Conservation (phyloP, 345 rosid species). For the Aethionema arabicum region DNA sequence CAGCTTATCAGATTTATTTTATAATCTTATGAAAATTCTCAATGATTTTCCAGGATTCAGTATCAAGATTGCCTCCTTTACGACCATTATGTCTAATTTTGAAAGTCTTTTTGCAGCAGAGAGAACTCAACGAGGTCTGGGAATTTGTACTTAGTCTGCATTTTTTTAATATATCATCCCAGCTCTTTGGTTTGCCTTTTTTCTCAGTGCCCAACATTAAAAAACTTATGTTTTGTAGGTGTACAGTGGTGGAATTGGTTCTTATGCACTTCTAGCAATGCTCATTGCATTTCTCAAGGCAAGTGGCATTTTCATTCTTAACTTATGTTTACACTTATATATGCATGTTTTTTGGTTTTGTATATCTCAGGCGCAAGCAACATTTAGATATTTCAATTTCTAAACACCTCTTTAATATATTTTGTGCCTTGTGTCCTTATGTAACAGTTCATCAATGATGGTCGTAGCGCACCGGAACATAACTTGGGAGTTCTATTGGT, state of each 20-base stretch:
- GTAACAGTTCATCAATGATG: constrained; percentile 56
- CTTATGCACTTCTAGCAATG: constrained; percentile 92
- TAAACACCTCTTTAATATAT: background rate
- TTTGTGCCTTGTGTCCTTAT: constrained; percentile 17
- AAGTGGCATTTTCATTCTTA: constrained; percentile 14
- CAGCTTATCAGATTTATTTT: background rate
- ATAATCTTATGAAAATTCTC: background rate
- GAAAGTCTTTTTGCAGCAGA: constrained; percentile 93
- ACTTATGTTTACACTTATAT: background rate
- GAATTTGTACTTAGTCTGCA: background rate
- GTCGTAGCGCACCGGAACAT: constrained; percentile 55
- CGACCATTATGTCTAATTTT: constrained; percentile 80
- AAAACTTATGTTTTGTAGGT: constrained; percentile 51
- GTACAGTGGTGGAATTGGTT: constrained; percentile 88
- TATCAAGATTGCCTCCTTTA: constrained; percentile 67
- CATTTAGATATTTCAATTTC: background rate
- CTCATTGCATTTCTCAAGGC: constrained; percentile 81
- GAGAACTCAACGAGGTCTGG: constrained; percentile 89
- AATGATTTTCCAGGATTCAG: constrained; percentile 52
- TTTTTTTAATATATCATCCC: background rate
- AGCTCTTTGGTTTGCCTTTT: too few relatives aligned
- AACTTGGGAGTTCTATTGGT: constrained; percentile 93
- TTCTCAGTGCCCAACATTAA: constrained; percentile 26
- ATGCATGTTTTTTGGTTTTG: too few relatives aligned
- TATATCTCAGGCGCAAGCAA: too few relatives aligned